Conservation (phyloP, 768 basidiomycete genomes). For the Russula dissimulans region DNA sequence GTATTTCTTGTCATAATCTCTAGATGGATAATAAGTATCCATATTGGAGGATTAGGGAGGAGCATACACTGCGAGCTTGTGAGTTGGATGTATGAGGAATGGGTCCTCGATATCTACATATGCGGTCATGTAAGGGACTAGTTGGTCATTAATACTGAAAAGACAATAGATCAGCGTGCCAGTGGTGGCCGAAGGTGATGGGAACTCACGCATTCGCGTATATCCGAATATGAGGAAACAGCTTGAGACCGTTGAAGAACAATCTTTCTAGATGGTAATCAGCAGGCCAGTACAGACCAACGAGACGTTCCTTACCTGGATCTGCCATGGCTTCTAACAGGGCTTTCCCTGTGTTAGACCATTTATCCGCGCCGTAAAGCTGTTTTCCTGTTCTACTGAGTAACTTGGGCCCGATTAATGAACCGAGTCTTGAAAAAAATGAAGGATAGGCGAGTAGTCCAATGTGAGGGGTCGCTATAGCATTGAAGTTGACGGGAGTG, state of each 20-base stretch:
- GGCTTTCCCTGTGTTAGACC: conserved; percentile 55
- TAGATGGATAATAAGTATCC: neutral
- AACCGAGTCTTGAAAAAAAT: conserved; percentile 43
- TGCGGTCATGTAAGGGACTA: conserved; percentile 77
- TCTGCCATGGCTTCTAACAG: conserved; percentile 75
- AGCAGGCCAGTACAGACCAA: neutral
- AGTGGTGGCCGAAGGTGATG: neutral
- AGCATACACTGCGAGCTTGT: conserved; percentile 55
- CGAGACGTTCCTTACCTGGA: conserved; percentile 37
- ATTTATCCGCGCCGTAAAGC: conserved; percentile 50
- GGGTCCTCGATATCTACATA: conserved; percentile 62
- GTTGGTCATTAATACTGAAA: conserved; percentile 56
- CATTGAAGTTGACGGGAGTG: conserved; percentile 70
- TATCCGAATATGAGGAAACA: conserved; percentile 61
- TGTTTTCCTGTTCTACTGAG: conserved; percentile 72
- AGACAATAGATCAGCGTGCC: neutral
- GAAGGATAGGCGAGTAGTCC: conserved; percentile 61
- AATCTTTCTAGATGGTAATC: conserved; percentile 41
- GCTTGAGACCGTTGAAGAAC: conserved; percentile 63
- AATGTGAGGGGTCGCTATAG: conserved; percentile 76
- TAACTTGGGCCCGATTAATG: conserved; percentile 54
- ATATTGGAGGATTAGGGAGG: neutral
- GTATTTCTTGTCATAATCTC: conserved; percentile 16
- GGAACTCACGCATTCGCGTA: conserved; percentile 69
- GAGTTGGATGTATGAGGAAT: conserved; percentile 45